Conservation (phyloP, 1,284 basidiomycete species). For the Ustilago cynodontis region DNA sequence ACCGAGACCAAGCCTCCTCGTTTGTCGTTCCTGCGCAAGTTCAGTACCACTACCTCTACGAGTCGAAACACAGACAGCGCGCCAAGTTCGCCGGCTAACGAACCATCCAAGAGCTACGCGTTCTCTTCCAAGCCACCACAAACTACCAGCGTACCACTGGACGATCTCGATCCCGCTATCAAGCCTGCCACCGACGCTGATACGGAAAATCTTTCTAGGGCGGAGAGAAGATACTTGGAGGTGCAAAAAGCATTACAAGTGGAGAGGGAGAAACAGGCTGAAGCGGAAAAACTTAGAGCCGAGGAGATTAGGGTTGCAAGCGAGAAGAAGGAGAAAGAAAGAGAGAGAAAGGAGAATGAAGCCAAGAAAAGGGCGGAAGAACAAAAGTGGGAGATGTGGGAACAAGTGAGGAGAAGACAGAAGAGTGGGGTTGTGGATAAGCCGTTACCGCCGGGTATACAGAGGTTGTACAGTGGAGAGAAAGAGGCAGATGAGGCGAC, state of each 20-base stretch:
- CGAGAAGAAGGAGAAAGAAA: conserved; percentile 43
- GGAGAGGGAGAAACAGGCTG: conserved; percentile 52
- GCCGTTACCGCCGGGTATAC: conserved; percentile 35
- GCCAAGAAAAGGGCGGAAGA: conserved; percentile 45
- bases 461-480: conserved; percentile 42
- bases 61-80: conserved; percentile 30
- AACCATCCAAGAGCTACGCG: conserved; percentile 4
- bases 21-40: conserved; percentile 47
- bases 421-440: conserved; percentile 19
- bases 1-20: conserved; percentile 35
- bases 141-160: conserved; percentile 19
- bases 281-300: conserved; percentile 39
- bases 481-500: background rate
- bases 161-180: conserved; percentile 41
- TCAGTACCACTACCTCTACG: conserved; percentile 30
- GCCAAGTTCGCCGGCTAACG: conserved; percentile 19
- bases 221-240: conserved; percentile 52
- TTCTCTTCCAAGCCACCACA: conserved; percentile 13
- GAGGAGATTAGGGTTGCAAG: conserved; percentile 27
- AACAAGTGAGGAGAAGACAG: conserved; percentile 54
- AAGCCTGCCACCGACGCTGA: conserved; percentile 34
- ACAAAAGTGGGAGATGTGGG: conserved; percentile 60
- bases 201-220: conserved; percentile 21
- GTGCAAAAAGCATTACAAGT: conserved; percentile 49
- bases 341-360: conserved; percentile 49